These are phyloP conservation scores for Ganoderma lingzhi DNA, from an alignment of 1,284 basidiomycete species.

Conservation along the genomic window DNA sequence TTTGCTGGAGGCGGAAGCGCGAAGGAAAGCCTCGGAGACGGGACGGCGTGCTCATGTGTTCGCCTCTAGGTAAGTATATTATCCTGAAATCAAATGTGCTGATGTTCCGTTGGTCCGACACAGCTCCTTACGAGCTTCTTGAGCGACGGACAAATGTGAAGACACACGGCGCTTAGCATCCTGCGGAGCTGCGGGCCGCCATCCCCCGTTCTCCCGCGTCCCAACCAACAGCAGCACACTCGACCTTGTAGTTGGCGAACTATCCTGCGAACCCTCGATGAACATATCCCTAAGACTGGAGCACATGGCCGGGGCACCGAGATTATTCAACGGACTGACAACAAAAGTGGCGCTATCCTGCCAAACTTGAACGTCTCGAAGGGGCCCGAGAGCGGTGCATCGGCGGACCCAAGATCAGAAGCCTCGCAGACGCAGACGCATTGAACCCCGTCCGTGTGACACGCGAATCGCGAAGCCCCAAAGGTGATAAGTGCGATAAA, in stretches of 20 bases:
- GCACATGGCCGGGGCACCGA: neutral
- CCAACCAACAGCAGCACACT: no score
- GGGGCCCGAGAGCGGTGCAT: neutral
- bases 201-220: neutral
- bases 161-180: neutral
- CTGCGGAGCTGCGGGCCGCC: neutral
- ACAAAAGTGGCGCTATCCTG: neutral
- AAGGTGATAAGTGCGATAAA: slow-evolving; percentile 8
- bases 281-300: no score
- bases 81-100: slow-evolving; percentile 17
- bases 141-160: neutral
- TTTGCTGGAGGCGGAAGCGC: slow-evolving; percentile 20
- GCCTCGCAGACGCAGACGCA: neutral
- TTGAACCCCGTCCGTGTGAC: neutral
- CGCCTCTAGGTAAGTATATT: slow-evolving; percentile 1
- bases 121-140: neutral
- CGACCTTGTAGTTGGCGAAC: no score
- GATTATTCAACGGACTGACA: neutral
- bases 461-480: neutral
- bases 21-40: slow-evolving; percentile 20
- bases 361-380: neutral
- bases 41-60: slow-evolving; percentile 28
- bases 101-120: slow-evolving; percentile 15
- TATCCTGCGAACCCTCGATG: no score
- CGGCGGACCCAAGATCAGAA: slow-evolving; percentile 2